Evolutionary conservation across 2,329 filamentous ascomycete species (phyloP).

Genomic region (Onygena corvina): DNA sequence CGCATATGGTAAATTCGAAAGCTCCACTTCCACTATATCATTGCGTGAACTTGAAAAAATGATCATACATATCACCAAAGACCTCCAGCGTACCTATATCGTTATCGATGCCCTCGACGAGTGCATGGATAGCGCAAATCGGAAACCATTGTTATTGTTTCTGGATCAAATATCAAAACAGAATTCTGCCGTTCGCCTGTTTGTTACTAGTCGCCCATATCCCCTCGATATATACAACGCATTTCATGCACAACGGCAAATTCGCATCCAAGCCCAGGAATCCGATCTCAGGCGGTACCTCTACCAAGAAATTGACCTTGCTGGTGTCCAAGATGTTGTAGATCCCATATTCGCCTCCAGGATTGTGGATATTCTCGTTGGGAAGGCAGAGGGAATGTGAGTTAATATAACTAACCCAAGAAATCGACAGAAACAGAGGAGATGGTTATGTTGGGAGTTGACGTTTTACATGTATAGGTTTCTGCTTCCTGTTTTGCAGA

Average conservation of each 20-base stretch:
- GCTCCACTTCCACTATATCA: background rate
- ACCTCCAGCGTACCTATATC: background rate
- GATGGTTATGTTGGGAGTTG: background rate
- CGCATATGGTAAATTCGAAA: background rate
- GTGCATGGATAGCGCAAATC: background rate
- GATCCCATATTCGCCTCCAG: background rate
- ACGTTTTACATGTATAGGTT: background rate
- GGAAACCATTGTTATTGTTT: conserved; percentile 1
- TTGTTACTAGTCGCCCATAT: conserved; percentile 4
- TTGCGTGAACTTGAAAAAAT: background rate
- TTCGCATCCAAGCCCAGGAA: background rate
- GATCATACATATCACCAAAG: background rate
- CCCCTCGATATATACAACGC: background rate
- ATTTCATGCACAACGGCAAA: background rate
- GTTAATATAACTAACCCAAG: background rate
- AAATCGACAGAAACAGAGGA: background rate
- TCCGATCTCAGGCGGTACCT: conserved; percentile 2
- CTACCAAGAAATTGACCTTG: conserved; percentile 1
- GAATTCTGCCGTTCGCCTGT: background rate
- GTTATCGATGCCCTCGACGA: conserved; percentile 4
- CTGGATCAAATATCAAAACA: conserved; percentile 3
- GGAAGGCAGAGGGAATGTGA: conserved; percentile 5
- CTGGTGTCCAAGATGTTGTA: background rate
- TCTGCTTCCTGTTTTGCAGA: conserved; percentile 4
- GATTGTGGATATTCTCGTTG: background rate